phyloP scores from a whole-genome alignment of 345 rosid species.

The Gossypium mustelinum region DNA sequence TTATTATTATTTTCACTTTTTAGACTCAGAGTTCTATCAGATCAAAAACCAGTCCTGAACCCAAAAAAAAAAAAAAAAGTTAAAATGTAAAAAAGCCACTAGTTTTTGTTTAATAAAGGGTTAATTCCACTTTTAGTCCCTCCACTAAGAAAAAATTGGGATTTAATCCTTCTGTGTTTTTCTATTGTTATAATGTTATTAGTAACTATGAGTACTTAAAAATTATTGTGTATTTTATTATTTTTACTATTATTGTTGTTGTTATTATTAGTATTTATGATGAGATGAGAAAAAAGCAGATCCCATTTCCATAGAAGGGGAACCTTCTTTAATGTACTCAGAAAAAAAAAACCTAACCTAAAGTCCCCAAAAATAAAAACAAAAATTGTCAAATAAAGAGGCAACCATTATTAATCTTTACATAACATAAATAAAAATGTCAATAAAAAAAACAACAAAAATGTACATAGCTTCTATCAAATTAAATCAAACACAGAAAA shows the following conservation, averaged over 20 bases:
- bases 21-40: background rate
- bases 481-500: background rate
- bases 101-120: no score
- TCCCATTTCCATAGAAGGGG: background rate
- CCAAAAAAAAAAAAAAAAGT: background rate
- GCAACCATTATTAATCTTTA: background rate
- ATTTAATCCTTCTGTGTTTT: no score
- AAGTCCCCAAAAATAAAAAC: background rate
- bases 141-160: no score
- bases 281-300: background rate
- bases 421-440: background rate
- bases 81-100: no score
- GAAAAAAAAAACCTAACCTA: background rate
- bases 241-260: background rate
- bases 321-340: background rate
- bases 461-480: no score
- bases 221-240: background rate
- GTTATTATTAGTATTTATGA: background rate
- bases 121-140: no score
- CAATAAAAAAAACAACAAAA: background rate
- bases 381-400: no score
- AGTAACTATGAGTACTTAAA: background rate
- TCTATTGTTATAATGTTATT: no score
- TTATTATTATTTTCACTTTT: background rate
- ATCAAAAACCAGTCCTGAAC: background rate